Evolutionary conservation across 208 protist species (phyloP).

Genomic region (Tetramitus jugosus): DNA sequence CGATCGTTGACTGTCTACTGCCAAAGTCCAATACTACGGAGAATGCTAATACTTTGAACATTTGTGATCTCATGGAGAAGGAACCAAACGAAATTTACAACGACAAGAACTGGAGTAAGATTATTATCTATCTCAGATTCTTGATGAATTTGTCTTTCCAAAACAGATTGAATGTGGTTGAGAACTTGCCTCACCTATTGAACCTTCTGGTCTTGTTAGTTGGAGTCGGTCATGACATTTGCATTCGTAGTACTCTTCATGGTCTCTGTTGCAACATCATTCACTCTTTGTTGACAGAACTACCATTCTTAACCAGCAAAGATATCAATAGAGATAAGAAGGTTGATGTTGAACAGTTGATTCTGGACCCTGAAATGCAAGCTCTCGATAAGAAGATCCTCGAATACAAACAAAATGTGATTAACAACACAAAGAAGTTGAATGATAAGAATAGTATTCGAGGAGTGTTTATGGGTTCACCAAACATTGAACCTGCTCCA

Average conservation of each 20-base stretch:
- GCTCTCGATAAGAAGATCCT: no score
- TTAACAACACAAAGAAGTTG: no score
- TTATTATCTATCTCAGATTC: not conserved
- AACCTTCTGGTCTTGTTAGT: not conserved
- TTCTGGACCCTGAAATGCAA: no score
- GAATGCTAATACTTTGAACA: not conserved
- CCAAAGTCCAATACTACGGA: no score
- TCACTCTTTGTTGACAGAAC: not conserved
- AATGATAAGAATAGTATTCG: no score
- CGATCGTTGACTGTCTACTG: not conserved
- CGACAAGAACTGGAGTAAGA: not conserved
- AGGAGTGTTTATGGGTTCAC: no score
- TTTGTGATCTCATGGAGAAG: not conserved
- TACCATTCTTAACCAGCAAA: no score
- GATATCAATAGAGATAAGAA: no score
- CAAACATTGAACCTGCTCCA: no score
- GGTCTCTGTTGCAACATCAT: not conserved
- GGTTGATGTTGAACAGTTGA: no score
- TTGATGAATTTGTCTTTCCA: constrained; percentile 1
- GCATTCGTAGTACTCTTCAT: not conserved
- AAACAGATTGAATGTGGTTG: not conserved
- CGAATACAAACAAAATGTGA: no score
- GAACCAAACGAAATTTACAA: not conserved
- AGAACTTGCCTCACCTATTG: not conserved
- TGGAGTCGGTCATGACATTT: not conserved